Evolutionary conservation across 108 stramenopile species (phyloP).

Genomic region (Cyclotella sp.): DNA sequence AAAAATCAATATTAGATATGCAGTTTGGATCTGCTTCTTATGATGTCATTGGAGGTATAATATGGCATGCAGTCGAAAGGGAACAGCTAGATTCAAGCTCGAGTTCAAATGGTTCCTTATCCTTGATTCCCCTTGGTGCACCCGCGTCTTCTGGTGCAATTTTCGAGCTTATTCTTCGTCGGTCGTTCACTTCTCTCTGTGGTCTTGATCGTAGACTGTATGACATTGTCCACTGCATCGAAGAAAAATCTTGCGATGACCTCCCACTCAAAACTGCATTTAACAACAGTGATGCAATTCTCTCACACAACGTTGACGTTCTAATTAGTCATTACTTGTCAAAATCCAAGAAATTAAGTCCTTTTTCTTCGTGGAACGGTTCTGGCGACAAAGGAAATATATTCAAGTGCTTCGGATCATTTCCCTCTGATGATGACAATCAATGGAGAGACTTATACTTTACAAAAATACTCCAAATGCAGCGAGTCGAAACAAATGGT

Average conservation of each 20-base stretch:
- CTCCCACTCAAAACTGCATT: slow-evolving; percentile 7
- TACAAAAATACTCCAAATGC: slow-evolving; percentile 31
- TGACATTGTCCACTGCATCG: slow-evolving; percentile 33
- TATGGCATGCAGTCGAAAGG: slow-evolving; percentile 48
- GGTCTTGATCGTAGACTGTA: slow-evolving; percentile 21
- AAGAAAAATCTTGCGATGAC: slow-evolving; percentile 7
- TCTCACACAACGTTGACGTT: slow-evolving; percentile 37
- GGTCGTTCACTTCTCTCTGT: slow-evolving; percentile 25
- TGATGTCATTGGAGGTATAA: slow-evolving; percentile 44
- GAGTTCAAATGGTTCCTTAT: not conserved
- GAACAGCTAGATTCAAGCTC: slow-evolving; percentile 7
- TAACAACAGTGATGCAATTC: slow-evolving; percentile 28
- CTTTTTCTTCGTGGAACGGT: slow-evolving; percentile 45
- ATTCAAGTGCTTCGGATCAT: not conserved
- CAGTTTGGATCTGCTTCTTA: slow-evolving; percentile 7
- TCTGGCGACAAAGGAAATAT: slow-evolving; percentile 44
- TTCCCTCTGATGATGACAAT: not conserved
- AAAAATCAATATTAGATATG: slow-evolving; percentile 27
- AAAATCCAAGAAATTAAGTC: slow-evolving; percentile 27
- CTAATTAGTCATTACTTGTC: slow-evolving; percentile 42
- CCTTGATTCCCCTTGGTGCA: not conserved
- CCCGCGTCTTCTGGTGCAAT: slow-evolving; percentile 40
- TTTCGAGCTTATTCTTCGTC: slow-evolving; percentile 38
- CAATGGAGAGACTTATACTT: slow-evolving; percentile 37
- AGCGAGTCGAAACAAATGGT: slow-evolving; percentile 1